Evolutionary conservation across 805 yeast species (phyloP).

Genomic region (Cephaloascus albidus): DNA sequence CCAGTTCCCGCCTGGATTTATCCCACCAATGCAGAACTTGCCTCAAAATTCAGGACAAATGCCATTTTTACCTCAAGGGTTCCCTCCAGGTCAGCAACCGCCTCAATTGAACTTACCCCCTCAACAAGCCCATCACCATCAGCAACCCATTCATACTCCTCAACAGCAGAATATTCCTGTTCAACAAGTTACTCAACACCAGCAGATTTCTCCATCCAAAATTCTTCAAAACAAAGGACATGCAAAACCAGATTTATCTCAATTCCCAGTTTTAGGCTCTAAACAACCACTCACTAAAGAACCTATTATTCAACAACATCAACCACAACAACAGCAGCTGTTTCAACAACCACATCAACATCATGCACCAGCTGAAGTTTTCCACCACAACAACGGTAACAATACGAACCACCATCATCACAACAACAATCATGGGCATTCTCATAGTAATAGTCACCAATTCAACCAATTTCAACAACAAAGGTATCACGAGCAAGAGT

Average conservation of each 20-base stretch:
- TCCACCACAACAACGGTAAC: conserved; percentile 5
- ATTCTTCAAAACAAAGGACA: not conserved
- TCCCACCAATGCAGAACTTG: conserved; percentile 7
- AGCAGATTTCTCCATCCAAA: not conserved
- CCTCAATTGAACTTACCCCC: conserved; percentile 9
- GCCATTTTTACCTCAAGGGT: not conserved
- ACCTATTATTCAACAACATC: conserved; percentile 10
- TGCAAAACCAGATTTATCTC: conserved; percentile 18
- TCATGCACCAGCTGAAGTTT: conserved; percentile 7
- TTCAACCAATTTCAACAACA: conserved; percentile 1
- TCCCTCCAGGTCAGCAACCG: conserved; percentile 3
- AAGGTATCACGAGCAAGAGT: conserved; percentile 16
- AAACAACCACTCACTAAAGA: conserved; percentile 16
- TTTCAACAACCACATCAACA: conserved; percentile 6
- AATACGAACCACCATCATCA: conserved; percentile 7
- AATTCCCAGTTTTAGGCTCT: conserved; percentile 34
- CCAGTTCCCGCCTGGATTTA: conserved; percentile 21
- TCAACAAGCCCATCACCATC: conserved; percentile 9
- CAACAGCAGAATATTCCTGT: conserved; percentile 6
- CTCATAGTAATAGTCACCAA: conserved; percentile 19
- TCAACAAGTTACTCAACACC: conserved; percentile 3
- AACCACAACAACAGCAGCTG: conserved; percentile 9
- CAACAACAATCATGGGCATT: conserved; percentile 13
- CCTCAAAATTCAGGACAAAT: conserved; percentile 5
- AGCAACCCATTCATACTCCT: conserved; percentile 5